Base-by-base conservation (phyloP, 2,329 filamentous ascomycete species). In the Pseudopyricularia cyperi region DNA sequence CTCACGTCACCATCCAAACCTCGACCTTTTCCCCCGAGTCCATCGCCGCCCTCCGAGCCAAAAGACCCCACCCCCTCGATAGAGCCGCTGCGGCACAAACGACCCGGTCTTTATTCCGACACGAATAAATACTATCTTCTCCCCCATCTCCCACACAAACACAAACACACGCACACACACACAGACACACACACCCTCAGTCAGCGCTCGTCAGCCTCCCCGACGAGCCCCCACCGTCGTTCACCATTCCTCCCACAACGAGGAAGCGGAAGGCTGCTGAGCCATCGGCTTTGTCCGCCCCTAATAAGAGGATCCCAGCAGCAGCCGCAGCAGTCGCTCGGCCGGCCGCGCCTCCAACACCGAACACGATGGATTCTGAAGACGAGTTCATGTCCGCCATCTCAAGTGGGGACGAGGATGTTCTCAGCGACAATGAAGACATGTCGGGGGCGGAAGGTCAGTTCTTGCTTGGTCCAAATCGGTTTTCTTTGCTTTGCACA, bases 331-430 rank as follows among this genome's bases (percentile, higher is more conserved):
- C 17, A 42, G 37, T 42, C 17, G 22, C 37, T 42, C 37, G 17
- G 37, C 37, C 37, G 22, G 69, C 71, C 44, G 76, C 78, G 39
- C 80, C 81, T 22, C 77, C 77, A 15, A 79, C 78, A 5, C 76
- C 79, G 28, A 71, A 72, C 66, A 79, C 73, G 57, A 96, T 96
- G 90, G 89, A 95, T 71, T 96, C 90, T 8, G 91, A 97, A 61
- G 89, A 96, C 63, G 91, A 96, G 55, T 90, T 90, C 67, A 85
- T 93, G 78, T 94, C 87, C 60, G 82, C 83, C 63, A 75, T 83
- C 60, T 91, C 87, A 42, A 95, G 86, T 17, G 49, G 49, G 63
- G 84, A 83, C 42, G 82, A 84, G 52, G 83, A 87, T 57, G 79
- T 88, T 55, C 76, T 85, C 66, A 89, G 86, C 59, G 89, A 88